Evolutionary conservation across 2,329 filamentous ascomycete species (phyloP).

Genomic region (Hirsutella minnesotensis): DNA sequence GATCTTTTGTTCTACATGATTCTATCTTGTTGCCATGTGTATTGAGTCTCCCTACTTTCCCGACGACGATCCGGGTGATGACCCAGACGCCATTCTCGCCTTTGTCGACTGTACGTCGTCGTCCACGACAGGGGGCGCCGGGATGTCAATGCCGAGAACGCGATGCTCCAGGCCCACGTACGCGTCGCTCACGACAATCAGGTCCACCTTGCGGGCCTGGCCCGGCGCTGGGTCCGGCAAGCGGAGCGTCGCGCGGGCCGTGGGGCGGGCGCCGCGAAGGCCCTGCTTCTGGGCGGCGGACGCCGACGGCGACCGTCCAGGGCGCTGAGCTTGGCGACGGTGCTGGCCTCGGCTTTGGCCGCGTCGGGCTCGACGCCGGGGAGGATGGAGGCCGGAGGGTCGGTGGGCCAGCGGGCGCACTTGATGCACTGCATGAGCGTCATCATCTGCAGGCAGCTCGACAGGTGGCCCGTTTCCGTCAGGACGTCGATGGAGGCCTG

Average conservation of each 20-base stretch:
- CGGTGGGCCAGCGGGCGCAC: slow-evolving; percentile 79
- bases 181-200: slow-evolving; percentile 73
- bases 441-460: slow-evolving; percentile 72
- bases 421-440: slow-evolving; percentile 84
- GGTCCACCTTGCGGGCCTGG: slow-evolving; percentile 50
- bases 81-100: slow-evolving; percentile 1
- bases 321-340: slow-evolving; percentile 30
- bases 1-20: no score
- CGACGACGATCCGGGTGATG: neutral
- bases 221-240: slow-evolving; percentile 39
- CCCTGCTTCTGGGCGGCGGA: slow-evolving; percentile 17
- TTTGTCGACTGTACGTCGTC: slow-evolving; percentile 33
- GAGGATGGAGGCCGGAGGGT: slow-evolving; percentile 67
- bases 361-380: slow-evolving; percentile 50
- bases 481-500: slow-evolving; percentile 92
- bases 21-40: no score
- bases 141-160: slow-evolving; percentile 37
- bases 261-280: slow-evolving; percentile 33
- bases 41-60: no score
- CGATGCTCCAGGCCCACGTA: slow-evolving; percentile 64
- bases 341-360: slow-evolving; percentile 25
- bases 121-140: slow-evolving; percentile 30
- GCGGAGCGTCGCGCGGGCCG: slow-evolving; percentile 45
- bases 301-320: slow-evolving; percentile 51
- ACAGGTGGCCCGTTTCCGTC: slow-evolving; percentile 74